Evolutionary conservation across 768 basidiomycete genomes (phyloP), one percentile per base, ranked within the genome.

Genomic region (Boletus sp.): DNA sequence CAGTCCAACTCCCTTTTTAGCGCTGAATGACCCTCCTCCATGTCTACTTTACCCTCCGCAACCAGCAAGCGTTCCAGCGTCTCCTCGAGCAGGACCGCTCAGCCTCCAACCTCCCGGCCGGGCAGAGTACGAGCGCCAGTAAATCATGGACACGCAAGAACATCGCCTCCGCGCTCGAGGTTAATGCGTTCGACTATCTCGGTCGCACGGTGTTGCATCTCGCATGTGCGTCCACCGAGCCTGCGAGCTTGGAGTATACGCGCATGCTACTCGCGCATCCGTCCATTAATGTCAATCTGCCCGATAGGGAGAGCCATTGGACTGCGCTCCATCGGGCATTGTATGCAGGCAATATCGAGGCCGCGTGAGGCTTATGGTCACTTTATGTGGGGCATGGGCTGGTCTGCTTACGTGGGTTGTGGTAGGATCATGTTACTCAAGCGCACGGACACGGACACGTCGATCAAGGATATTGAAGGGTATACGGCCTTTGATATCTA

Each of bases 401-500:
- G 8, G 4, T 32, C 5, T 48, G 30, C 50, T 64, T 57, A 74
- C 54, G 51, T 69, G 57, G 61, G 7, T 13, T 1, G n/a, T 11
- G 23, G 59, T 48, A 93, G 89, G 4, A 72, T 90, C 43, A 75
- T 94, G 34, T 79, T 98, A 7, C 72, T 97, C 49, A 83, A 87
- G 62, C 82, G 84, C 37, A 63, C 78, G 21, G 93, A 96, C 63
- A 83, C 83, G 23, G 90, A 97, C 67, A 71, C 76, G 0, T 72
- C 79, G 5, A 59, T 89, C 54, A 93, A 92, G 66, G 96, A 98
- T 64, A 64, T 76, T 29, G 96, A 98, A 61, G 96, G 90, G 0
- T 88, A 95, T 69, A 93, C 92, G 0, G 85, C 93, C 0, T 93
- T 93, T 57, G 95, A 98, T 65, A 72, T 98, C 33, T 97, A 93